Evolutionary conservation across 2,329 filamentous ascomycete genomes (phyloP).

Genomic region (Colletotrichum destructivum): DNA sequence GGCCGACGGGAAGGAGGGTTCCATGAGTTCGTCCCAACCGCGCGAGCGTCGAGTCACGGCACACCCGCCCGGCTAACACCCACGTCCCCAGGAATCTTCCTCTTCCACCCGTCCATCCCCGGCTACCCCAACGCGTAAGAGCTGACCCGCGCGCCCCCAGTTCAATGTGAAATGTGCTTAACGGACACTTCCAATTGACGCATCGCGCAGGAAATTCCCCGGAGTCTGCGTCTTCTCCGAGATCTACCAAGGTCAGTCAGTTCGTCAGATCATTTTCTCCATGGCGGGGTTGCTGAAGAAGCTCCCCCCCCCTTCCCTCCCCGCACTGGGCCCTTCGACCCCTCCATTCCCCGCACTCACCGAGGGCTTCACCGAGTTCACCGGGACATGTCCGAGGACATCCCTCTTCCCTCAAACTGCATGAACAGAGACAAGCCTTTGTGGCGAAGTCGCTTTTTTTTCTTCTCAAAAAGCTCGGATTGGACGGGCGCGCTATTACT

Average conservation of each 20-base stretch:
- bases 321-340: slow-evolving; percentile 22
- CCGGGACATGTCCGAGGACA: slow-evolving; percentile 6
- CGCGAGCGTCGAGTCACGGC: not conserved
- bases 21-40: slow-evolving; percentile 62
- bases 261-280: not conserved
- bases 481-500: not conserved
- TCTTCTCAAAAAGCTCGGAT: not conserved
- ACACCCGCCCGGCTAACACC: slow-evolving; percentile 14
- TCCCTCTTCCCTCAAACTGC: no score
- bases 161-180: no score
- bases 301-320: not conserved
- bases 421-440: no score
- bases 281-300: slow-evolving; percentile 31
- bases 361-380: slow-evolving; percentile 2
- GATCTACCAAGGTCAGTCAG: slow-evolving; percentile 87
- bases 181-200: not conserved
- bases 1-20: slow-evolving; percentile 67
- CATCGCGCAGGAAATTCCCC: slow-evolving; percentile 74
- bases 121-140: slow-evolving; percentile 87
- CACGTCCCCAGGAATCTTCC: slow-evolving; percentile 79
- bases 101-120: slow-evolving; percentile 89
- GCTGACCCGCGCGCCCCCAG: fast-evolving
- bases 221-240: slow-evolving; percentile 92
- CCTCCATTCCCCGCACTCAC: slow-evolving; percentile 23
- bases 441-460: no score